Evolutionary conservation across 2,329 filamentous ascomycete species (phyloP), one percentile per base, ranked within the genome.

Genomic region (Cyphellophora europaea): DNA sequence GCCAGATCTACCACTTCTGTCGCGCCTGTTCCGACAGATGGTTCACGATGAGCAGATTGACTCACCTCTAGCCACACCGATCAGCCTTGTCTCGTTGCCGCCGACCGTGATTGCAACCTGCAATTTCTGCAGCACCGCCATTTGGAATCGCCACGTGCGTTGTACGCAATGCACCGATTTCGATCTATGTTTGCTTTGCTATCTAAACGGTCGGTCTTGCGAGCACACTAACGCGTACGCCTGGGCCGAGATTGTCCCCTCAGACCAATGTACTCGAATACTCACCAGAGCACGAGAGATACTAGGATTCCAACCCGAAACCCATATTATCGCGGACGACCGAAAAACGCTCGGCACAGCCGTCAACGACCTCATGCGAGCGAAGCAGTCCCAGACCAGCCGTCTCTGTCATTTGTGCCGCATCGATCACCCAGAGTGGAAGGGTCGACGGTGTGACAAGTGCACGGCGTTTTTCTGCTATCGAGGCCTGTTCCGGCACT

Each of bases 121-220:
- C 38, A 55, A 57, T 34, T 58, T 58, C 38, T 58, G 55, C 41
- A 53, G 50, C 13, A 50, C 54, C 4, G 54, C 54, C n/a, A 57
- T 59, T 27, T 58, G 56, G 56, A 58, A 59, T 33, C 53, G 54
- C 13, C 55, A 59, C 47, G 40, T 59, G 13, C 53, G 53, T n/a
- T 59, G 55, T 32, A 52, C 53, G 12, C 45, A 53, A 30, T 59
- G 56, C 32, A 48, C 51, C 12, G 55, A 58, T 38, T 57, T 59
- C 37, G 54, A 58, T 33, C 44, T 59, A 16, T 59, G 54, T 36
- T 39, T 58, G 25, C 49, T 50, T 11, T 59, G 55, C 37, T 58
- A 53, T 35, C 41, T 58, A 6, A 56, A 51, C 19, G 55, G 54
- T 18, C 49, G 55, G 27, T 57, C 55, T 37, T 59, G 55, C 31